Percentiles rank a stretch among this genome's conserved stretches.
Evolutionary conservation across 2,329 filamentous ascomycete species (phyloP).

Genomic region (Colletotrichum neosansevieriae): DNA sequence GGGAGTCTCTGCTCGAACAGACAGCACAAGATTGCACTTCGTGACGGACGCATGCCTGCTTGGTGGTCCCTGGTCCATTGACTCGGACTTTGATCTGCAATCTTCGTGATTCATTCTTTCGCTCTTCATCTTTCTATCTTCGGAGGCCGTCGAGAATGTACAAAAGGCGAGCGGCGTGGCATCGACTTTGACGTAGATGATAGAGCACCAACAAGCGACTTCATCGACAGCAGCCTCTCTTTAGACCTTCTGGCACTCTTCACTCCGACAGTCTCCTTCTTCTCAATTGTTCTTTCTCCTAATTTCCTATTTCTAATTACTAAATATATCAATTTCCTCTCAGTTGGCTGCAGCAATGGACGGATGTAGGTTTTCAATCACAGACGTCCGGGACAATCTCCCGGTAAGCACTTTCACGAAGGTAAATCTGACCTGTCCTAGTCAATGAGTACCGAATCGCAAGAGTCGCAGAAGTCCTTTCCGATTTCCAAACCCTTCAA

Average conservation of each 20-base stretch:
- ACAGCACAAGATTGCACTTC: constrained; percentile 15
- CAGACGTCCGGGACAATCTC: not conserved
- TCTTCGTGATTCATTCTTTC: constrained; percentile 13
- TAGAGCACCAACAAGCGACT: constrained; percentile 5
- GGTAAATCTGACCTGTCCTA: constrained; percentile 46
- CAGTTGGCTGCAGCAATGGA: constrained; percentile 28
- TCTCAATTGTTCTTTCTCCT: not conserved
- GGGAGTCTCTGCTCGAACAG: not conserved
- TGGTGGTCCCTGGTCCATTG: constrained; percentile 1
- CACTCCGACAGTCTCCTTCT: not conserved
- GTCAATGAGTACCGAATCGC: constrained; percentile 71
- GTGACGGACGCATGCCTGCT: constrained; percentile 26
- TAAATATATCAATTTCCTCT: no score
- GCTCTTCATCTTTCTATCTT: not conserved
- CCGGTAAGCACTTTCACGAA: not conserved
- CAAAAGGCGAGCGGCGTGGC: constrained; percentile 34
- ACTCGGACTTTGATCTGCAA: constrained; percentile 9
- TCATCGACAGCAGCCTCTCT: constrained; percentile 14
- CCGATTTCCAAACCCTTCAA: constrained; percentile 72
- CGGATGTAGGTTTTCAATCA: constrained; percentile 33
- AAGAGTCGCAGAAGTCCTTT: constrained; percentile 72
- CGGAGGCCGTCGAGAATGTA: constrained; percentile 36
- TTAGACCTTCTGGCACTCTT: not conserved
- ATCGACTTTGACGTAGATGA: not conserved
- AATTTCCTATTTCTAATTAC: not conserved